Conservation (phyloP, 2,329 filamentous ascomycete genomes). For the Cryphonectria carpinicola region DNA sequence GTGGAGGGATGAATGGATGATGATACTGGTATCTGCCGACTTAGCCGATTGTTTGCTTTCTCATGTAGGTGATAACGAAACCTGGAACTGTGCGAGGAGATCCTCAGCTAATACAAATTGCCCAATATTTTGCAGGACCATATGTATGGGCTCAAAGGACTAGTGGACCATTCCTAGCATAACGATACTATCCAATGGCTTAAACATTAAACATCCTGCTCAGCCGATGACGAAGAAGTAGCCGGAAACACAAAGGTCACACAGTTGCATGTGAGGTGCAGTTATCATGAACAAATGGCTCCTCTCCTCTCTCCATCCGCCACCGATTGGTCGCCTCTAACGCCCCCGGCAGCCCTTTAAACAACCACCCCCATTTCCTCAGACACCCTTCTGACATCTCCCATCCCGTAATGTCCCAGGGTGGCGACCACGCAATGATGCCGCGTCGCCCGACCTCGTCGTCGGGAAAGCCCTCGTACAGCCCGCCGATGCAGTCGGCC, state of each 20-base stretch:
- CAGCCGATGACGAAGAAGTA: too few species aligned
- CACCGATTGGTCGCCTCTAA: constrained; percentile 44
- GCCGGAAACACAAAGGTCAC: not conserved
- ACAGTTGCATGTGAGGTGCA: constrained; percentile 26
- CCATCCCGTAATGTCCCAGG: constrained; percentile 45
- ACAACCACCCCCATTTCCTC: not conserved
- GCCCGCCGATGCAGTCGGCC: constrained; percentile 46
- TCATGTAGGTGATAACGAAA: too few species aligned
- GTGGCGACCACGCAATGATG: constrained; percentile 47
- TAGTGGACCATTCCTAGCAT: too few species aligned
- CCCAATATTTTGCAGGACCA: too few species aligned
- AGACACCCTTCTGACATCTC: constrained; percentile 41
- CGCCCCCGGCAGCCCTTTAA: constrained; percentile 28
- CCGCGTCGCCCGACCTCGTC: constrained; percentile 45
- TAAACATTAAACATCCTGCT: too few species aligned
- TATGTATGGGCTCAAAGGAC: too few species aligned
- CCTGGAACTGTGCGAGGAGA: too few species aligned
- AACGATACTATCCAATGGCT: too few species aligned
- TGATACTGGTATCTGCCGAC: too few species aligned
- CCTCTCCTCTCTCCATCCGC: constrained; percentile 39
- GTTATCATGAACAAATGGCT: constrained; percentile 36
- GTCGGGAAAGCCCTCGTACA: constrained; percentile 49
- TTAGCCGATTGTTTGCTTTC: too few species aligned
- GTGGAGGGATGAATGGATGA: too few species aligned
- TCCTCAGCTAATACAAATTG: too few species aligned